A percentile compares a stretch with the other conserved stretches of the same genome.
Conservation (phyloP, 164 flowering plant genomes). For the Liriodendron chinense region DNA sequence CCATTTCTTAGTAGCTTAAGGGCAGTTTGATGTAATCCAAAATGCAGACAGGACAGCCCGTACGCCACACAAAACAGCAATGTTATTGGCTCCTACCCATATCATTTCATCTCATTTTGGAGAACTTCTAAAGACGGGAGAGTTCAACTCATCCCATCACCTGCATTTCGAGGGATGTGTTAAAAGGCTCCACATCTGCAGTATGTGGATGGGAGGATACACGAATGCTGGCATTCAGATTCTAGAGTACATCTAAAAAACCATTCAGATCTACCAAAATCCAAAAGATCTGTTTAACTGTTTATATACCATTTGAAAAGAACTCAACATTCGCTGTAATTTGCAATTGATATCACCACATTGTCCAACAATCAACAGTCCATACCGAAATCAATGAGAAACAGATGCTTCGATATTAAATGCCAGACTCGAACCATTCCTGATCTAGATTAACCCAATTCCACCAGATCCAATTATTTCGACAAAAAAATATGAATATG, state of each 20-base stretch:
- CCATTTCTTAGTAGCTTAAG: too few relatives aligned
- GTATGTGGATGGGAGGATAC: too few relatives aligned
- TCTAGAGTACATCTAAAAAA: background rate
- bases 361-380: background rate
- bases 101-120: too few relatives aligned
- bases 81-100: too few relatives aligned
- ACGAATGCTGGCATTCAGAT: too few relatives aligned
- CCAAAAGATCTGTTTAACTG: background rate
- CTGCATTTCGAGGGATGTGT: too few relatives aligned
- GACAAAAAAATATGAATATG: background rate
- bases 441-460: background rate
- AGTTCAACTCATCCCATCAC: too few relatives aligned
- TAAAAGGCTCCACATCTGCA: too few relatives aligned
- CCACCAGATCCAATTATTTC: slow-evolving; percentile 3
- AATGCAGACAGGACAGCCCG: too few relatives aligned
- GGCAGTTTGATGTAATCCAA: too few relatives aligned
- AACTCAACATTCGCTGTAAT: background rate
- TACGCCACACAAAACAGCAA: too few relatives aligned
- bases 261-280: background rate
- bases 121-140: too few relatives aligned
- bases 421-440: background rate
- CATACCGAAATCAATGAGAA: background rate
- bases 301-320: background rate
- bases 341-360: background rate
- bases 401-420: background rate